Base-by-base conservation (phyloP, 768 basidiomycete species). In the Rhodotorula kratochvilovae region DNA sequence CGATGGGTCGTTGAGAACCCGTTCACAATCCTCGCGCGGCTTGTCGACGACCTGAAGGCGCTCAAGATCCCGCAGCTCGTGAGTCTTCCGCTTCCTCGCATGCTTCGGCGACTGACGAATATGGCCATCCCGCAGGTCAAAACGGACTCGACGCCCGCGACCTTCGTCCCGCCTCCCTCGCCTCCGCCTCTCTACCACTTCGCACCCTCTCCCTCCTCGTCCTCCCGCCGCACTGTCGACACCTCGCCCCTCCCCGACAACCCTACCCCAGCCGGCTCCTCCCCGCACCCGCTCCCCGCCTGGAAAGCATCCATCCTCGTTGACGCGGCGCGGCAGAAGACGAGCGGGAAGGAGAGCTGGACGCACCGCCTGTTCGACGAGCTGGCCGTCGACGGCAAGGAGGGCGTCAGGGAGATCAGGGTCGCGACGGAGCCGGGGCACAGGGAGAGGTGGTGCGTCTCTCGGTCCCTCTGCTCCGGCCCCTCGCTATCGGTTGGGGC, bases 1-100 rank as follows among this genome's bases (percentile, higher is more conserved):
- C 66, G 71, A 7, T 72, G 57, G 51, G 61, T 72, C 66, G 71
- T 67, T 42, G n/a, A 57, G 33, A 72, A 72, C 58, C 71, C 71
- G 25, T 72, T 72, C 35, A 55, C 71, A 27, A 43, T 72, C 57
- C 62, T 72, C 13, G 5, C 27, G 10, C 58, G 63, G 4, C 50
- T 67, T 0, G 39, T 42, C 25, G 64, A 71, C 36, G 31, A 58
- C 29, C 43, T 66, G 4, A 31, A 58, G 43, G 2, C 45, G 19
- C 64, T 71, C 8, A 45, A 33, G n/a, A 62, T 66, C n/a, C 64
- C 64, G 1, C 35, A 57, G 1, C 46, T 62, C 25, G 70, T 71
- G 39, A 36, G 63, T 48, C 33, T 48, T 12, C 12, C 25, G 39
- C 33, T 48, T 12, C 12, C 25, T 16, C 39, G 3, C 11, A 46